Conservation (phyloP, 2,329 filamentous ascomycete species). For the Verticillium alfalfae region DNA sequence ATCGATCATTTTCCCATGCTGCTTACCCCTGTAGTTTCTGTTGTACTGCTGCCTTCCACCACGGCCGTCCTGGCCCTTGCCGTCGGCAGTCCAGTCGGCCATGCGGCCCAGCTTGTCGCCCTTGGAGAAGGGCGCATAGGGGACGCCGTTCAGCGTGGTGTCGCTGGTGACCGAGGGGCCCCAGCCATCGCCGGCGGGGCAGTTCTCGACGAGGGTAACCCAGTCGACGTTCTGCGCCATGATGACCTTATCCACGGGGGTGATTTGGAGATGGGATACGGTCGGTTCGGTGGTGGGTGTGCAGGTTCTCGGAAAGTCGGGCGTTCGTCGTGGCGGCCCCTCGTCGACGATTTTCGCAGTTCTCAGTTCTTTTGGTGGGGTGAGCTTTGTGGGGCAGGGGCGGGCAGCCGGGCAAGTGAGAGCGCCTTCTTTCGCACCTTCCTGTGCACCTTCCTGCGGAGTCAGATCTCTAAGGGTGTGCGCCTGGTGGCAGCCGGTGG, state of each 20-base stretch:
- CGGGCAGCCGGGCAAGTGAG: slow-evolving; percentile 7
- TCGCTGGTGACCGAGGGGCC: slow-evolving; percentile 77
- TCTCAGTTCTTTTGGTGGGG: slow-evolving; percentile 12
- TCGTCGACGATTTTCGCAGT: slow-evolving; percentile 12
- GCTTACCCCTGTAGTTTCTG: slow-evolving; percentile 82
- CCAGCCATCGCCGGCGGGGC: slow-evolving; percentile 77
- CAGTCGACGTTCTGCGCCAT: slow-evolving; percentile 52
- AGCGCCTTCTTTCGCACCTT: neutral
- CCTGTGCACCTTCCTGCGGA: neutral
- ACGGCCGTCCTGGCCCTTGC: slow-evolving; percentile 72
- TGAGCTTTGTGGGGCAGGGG: slow-evolving; percentile 13
- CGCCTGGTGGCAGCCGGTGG: neutral
- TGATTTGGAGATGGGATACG: slow-evolving; percentile 1
- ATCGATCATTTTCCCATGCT: neutral
- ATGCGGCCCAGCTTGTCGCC: slow-evolving; percentile 98
- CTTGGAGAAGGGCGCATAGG: slow-evolving; percentile 97
- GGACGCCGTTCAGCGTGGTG: slow-evolving; percentile 88
- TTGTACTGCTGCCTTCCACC: slow-evolving; percentile 85
- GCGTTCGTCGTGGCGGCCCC: slow-evolving; percentile 8
- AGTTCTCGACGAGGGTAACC: slow-evolving; percentile 62
- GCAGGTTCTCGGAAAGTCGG: slow-evolving; percentile 12
- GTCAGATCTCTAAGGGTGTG: neutral
- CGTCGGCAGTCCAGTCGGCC: slow-evolving; percentile 94
- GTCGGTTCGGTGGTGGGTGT: slow-evolving; percentile 5
- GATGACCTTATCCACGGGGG: slow-evolving; percentile 12